Evolutionary conservation across 257 asterid species (phyloP).

Genomic region (Nicotiana undulata): DNA sequence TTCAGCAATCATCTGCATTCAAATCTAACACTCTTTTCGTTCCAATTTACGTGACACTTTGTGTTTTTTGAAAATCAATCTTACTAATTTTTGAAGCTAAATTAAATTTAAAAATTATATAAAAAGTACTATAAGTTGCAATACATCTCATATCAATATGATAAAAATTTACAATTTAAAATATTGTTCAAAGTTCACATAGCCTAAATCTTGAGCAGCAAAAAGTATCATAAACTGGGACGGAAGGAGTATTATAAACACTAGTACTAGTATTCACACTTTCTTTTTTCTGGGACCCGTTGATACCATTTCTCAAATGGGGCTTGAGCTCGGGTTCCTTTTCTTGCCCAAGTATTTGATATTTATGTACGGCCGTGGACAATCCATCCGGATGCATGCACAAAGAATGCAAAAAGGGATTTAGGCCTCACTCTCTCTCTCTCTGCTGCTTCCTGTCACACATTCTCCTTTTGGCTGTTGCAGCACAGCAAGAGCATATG

Average conservation of each 20-base stretch:
- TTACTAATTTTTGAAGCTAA: no score
- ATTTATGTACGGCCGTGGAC: slow-evolving; percentile 13
- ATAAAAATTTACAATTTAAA: no score
- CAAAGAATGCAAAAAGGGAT: slow-evolving; percentile 10
- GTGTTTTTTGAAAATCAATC: no score
- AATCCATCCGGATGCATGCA: slow-evolving; percentile 15
- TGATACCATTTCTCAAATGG: slow-evolving; percentile 4
- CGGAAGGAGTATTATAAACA: background rate
- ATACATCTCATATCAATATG: no score
- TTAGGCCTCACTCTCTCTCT: background rate
- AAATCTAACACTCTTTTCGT: background rate
- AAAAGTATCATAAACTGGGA: no score
- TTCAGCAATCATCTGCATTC: slow-evolving; percentile 13
- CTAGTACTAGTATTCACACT: background rate
- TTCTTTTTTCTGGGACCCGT: background rate
- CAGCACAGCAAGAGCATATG: background rate
- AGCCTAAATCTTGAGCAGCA: no score
- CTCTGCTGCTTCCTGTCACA: background rate
- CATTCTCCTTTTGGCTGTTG: background rate
- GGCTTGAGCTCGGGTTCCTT: background rate
- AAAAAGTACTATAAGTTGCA: no score
- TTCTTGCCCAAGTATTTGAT: background rate
- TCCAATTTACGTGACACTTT: no score
- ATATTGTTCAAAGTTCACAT: no score
- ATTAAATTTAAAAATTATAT: no score